Percentiles rank a stretch among this genome's conserved stretches.
These are phyloP conservation scores for Xylaria palmicola DNA, from an alignment of 495 filamentous ascomycete genomes.

Conservation along the genomic window DNA sequence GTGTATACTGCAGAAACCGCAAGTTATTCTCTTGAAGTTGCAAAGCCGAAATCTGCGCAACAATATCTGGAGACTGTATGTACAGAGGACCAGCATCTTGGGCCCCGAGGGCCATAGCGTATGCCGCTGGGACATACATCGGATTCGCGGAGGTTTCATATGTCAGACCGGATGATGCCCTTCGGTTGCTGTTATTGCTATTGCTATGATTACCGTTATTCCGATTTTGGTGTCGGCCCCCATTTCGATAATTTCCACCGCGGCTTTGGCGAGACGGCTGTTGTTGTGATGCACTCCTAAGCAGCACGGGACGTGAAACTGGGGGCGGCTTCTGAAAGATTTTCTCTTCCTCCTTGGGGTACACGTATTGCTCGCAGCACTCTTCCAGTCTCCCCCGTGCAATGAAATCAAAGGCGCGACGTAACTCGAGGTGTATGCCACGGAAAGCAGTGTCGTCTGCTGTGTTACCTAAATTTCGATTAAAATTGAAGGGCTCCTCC, in stretches of 20 bases:
- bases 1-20: slow-evolving; percentile 47
- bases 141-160: slow-evolving; percentile 24
- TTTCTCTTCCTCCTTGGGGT: slow-evolving; percentile 78
- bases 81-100: slow-evolving; percentile 45
- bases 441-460: slow-evolving; percentile 91
- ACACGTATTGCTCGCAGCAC: slow-evolving; percentile 82
- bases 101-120: slow-evolving; percentile 28
- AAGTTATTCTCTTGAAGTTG: slow-evolving; percentile 43
- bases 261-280: slow-evolving; percentile 49
- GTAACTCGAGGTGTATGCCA: slow-evolving; percentile 84
- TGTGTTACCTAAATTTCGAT: slow-evolving; percentile 94
- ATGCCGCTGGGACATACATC: slow-evolving; percentile 28
- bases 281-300: slow-evolving; percentile 55
- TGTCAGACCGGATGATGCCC: slow-evolving; percentile 27
- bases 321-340: slow-evolving; percentile 68
- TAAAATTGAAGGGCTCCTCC: slow-evolving; percentile 92
- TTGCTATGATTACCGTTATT: slow-evolving; percentile 44
- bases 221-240: slow-evolving; percentile 56
- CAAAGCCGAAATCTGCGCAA: slow-evolving; percentile 37
- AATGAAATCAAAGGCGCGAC: slow-evolving; percentile 80
- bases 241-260: slow-evolving; percentile 56
- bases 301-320: slow-evolving; percentile 45
- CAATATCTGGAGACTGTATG: slow-evolving; percentile 47
- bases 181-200: slow-evolving; percentile 26
- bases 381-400: slow-evolving; percentile 71